Conservation (phyloP, 345 rosid species). For the Citrus inodora region DNA sequence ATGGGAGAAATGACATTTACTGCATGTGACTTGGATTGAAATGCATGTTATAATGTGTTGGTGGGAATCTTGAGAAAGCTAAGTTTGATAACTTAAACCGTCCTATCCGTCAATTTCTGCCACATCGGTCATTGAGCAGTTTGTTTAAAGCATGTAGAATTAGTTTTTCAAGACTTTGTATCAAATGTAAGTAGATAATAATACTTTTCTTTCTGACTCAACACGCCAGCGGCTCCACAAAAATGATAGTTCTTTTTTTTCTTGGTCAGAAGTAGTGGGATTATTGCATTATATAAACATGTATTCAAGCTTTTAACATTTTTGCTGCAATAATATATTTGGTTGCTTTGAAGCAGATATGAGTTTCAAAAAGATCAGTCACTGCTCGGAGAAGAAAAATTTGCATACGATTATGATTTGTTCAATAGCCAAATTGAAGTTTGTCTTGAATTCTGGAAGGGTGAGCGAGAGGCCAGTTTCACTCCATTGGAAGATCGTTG, state of each 20-base stretch:
- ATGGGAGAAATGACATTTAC: neutral
- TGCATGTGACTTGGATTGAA: neutral
- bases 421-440: conserved; percentile 33
- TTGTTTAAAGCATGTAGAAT: neutral
- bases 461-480: conserved; percentile 58
- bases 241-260: too few relatives aligned
- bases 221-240: neutral
- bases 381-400: conserved; percentile 58
- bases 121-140: too few relatives aligned
- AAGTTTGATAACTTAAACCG: neutral
- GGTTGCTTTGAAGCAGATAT: conserved; percentile 44
- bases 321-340: neutral
- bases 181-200: neutral
- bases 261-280: neutral
- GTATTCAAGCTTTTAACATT: neutral
- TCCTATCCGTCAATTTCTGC: neutral
- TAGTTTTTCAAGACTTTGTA: neutral
- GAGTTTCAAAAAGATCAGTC: conserved; percentile 72
- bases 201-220: neutral
- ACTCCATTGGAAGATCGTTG: conserved; percentile 73
- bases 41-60: neutral
- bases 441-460: conserved; percentile 58
- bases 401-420: conserved; percentile 57
- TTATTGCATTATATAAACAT: neutral
- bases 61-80: neutral